A percentile compares a stretch with the other conserved stretches of the same genome.
phyloP scores from a whole-genome alignment of 257 asterid genomes.

The Penstemon eatonii region DNA sequence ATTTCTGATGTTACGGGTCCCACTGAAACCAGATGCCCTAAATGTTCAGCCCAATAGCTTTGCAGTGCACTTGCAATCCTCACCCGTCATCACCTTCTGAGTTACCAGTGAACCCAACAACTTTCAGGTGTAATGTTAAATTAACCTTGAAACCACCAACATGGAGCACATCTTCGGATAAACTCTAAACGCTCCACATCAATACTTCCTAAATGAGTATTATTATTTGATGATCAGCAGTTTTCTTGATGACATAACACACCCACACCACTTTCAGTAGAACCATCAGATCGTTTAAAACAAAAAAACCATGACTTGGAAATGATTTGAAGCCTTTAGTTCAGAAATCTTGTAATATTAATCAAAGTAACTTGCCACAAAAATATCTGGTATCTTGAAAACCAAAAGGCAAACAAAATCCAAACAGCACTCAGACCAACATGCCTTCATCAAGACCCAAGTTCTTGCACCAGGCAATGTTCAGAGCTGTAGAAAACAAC shows the following conservation, averaged over 20 bases:
- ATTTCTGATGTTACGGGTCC: not conserved
- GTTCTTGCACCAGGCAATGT: slow-evolving; percentile 78
- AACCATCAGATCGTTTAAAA: slow-evolving; percentile 30
- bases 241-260: slow-evolving; percentile 26
- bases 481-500: slow-evolving; percentile 87
- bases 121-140: slow-evolving; percentile 25
- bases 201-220: slow-evolving; percentile 31
- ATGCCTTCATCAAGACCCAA: slow-evolving; percentile 72
- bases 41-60: slow-evolving; percentile 22
- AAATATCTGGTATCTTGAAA: slow-evolving; percentile 39
- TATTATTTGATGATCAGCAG: slow-evolving; percentile 21
- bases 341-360: slow-evolving; percentile 27
- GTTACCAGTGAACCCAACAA: slow-evolving; percentile 29
- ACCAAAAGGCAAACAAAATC: slow-evolving; percentile 45
- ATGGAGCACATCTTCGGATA: slow-evolving; percentile 25
- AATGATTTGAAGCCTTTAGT: slow-evolving; percentile 16
- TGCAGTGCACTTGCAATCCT: slow-evolving; percentile 30
- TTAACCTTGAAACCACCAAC: slow-evolving; percentile 29
- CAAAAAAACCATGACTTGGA: slow-evolving; percentile 29
- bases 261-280: slow-evolving; percentile 27
- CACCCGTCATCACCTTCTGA: slow-evolving; percentile 26
- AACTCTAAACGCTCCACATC: slow-evolving; percentile 24
- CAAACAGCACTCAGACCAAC: slow-evolving; percentile 40
- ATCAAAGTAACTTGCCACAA: slow-evolving; percentile 31
- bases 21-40: slow-evolving; percentile 7